phyloP scores from a whole-genome alignment of 2,329 filamentous ascomycete genomes.

The Penicillium decumbens region DNA sequence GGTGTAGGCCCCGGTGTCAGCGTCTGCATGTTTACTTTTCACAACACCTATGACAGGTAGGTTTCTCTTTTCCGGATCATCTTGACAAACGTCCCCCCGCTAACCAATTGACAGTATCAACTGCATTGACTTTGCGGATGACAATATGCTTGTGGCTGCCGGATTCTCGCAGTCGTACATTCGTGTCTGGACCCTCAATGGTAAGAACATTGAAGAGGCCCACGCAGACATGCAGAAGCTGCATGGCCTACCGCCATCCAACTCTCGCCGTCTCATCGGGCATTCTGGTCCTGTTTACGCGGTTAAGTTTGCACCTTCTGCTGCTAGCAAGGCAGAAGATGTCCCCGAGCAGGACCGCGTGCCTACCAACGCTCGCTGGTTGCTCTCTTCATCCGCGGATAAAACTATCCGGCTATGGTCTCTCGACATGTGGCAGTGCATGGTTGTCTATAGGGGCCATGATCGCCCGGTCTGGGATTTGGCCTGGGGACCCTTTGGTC shows the following conservation, averaged over 20 bases:
- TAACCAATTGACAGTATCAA: conserved; percentile 58
- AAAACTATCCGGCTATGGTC: conserved; percentile 89
- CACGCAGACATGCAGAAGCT: conserved; percentile 50
- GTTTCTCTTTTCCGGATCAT: conserved; percentile 22
- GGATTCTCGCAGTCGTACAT: conserved; percentile 95
- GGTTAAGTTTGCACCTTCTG: conserved; percentile 78
- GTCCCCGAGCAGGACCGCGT: conserved; percentile 37
- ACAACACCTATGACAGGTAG: conserved; percentile 89
- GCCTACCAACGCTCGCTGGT: conserved; percentile 63
- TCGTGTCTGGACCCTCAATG: conserved; percentile 86
- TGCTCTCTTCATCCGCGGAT: conserved; percentile 84
- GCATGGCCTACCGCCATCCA: conserved; percentile 57
- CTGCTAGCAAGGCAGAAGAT: conserved; percentile 49
- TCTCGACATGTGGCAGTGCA: conserved; percentile 81
- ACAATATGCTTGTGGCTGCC: conserved; percentile 77
- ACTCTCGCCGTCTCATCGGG: conserved; percentile 73
- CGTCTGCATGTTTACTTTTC: conserved; percentile 96
- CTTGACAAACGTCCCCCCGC: not conserved
- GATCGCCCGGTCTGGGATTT: conserved; percentile 85
- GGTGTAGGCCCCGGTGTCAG: conserved; percentile 79
- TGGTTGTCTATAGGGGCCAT: conserved; percentile 92
- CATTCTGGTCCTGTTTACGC: conserved; percentile 86
- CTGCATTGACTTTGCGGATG: conserved; percentile 93
- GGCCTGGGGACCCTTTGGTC: conserved; percentile 84
- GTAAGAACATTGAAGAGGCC: conserved; percentile 69